Percentiles rank a stretch among this genome's conserved stretches.
phyloP scores from a whole-genome alignment of 202 grass and related monocot genomes.

The Brachypodium distachyon region DNA sequence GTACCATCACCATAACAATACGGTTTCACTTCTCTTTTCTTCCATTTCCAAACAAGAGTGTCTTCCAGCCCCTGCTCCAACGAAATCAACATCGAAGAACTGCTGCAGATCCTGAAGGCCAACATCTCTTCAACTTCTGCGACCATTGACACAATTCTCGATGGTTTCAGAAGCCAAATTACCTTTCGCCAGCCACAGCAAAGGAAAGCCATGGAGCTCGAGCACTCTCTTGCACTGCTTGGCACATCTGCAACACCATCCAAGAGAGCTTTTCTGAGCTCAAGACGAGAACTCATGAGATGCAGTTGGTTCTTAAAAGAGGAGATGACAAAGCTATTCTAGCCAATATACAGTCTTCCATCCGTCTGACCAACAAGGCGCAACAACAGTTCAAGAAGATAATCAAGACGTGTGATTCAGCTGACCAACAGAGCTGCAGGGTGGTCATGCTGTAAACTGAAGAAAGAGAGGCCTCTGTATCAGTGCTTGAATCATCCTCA shows the following conservation, averaged over 20 bases:
- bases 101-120: conserved; percentile 27
- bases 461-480: conserved; percentile 30
- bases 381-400: conserved; percentile 36
- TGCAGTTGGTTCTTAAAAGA: conserved; percentile 28
- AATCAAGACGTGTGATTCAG: conserved; percentile 6
- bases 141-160: conserved; percentile 11
- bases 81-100: conserved; percentile 29
- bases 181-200: conserved; percentile 13
- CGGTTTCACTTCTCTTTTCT: neutral
- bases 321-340: neutral
- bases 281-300: conserved; percentile 33
- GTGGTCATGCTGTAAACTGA: conserved; percentile 27
- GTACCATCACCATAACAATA: neutral
- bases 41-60: conserved; percentile 9
- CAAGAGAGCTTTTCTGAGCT: conserved; percentile 34
- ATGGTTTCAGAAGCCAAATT: conserved; percentile 35
- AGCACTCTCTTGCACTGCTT: conserved; percentile 36
- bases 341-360: conserved; percentile 20
- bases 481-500: conserved; percentile 27
- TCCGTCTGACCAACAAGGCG: conserved; percentile 27
- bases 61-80: conserved; percentile 19
- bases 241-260: conserved; percentile 33
- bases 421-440: neutral
- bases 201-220: conserved; percentile 33
- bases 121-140: conserved; percentile 18